A percentile compares a stretch with the other conserved stretches of the same genome.
Evolutionary conservation across 371 early-diverging fungal genomes (phyloP).

Genomic region (Mortierella sp.): DNA sequence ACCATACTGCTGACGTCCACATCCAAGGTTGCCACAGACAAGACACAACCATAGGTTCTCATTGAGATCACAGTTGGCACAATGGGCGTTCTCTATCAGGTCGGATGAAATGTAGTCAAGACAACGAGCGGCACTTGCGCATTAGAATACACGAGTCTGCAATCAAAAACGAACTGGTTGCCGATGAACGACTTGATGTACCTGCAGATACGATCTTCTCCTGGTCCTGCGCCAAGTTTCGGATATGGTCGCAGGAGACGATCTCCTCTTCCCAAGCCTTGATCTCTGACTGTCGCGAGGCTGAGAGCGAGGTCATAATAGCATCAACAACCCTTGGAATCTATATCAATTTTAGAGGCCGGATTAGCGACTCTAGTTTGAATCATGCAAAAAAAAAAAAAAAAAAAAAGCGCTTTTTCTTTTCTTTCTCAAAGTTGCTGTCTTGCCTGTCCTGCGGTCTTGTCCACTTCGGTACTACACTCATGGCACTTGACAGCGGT

Average conservation of each 20-base stretch:
- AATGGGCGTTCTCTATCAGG: conserved; percentile 73
- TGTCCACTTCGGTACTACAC: conserved; percentile 66
- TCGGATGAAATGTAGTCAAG: too few relatives aligned
- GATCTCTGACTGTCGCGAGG: conserved; percentile 87
- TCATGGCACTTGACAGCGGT: conserved; percentile 76
- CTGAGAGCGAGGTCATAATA: conserved; percentile 80
- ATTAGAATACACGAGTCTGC: too few relatives aligned
- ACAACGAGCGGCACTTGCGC: too few relatives aligned
- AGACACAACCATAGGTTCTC: conserved; percentile 88
- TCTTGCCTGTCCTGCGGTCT: conserved; percentile 36
- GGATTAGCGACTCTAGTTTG: not conserved
- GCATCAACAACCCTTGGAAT: conserved; percentile 69
- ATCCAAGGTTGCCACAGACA: conserved; percentile 80
- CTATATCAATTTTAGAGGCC: conserved; percentile 45
- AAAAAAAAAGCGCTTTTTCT: not conserved
- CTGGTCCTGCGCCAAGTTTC: conserved; percentile 71
- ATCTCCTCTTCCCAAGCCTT: conserved; percentile 94
- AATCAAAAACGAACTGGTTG: too few relatives aligned
- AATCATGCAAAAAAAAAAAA: not conserved
- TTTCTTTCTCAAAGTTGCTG: not conserved
- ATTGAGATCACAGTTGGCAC: conserved; percentile 88
- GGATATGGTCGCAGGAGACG: conserved; percentile 84
- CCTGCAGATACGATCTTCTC: conserved; percentile 59
- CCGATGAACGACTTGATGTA: conserved; percentile 14
- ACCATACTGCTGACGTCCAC: conserved; percentile 93